Evolutionary conservation across 768 basidiomycete species (phyloP), one percentile per base, ranked within the genome.

Genomic region (Suillus placidus): DNA sequence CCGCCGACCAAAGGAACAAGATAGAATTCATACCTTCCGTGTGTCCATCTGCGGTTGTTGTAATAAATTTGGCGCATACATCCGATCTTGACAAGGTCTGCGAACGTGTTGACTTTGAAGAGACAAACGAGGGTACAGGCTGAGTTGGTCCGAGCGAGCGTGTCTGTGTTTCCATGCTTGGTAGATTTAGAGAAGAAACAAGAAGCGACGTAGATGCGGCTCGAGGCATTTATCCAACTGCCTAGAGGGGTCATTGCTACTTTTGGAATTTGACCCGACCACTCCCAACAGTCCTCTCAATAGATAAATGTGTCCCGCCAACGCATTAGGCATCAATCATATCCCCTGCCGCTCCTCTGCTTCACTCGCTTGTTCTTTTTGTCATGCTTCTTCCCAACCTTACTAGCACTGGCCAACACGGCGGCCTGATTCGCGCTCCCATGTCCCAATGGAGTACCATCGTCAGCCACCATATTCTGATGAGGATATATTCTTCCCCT

Each of bases 341-440:
- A 99, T 30, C 97, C 97, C 72, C 87, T 91, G 16, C 97, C 97
- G 73, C 94, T 95, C 67, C 97, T 82, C 77, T 96, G 92, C 80
- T 99, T 99, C 57, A 85, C 86, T 57, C 89, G 80, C 73, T 91
- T 90, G 78, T 83, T 79, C 74, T 89, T 91, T 79, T 94, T 97
- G 81, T 94, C 92, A 69, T 88, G 88, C 74, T 93, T 95, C 81
- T 96, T 97, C 18, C 85, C 86, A 1, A 70, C 76, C 66, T 74
- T 71, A 62, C 80, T 72, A 68, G 67, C 69, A 55, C 70, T 82
- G 62, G 79, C 80, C 45, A 85, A 63, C 16, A 87, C 75, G 4
- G 80, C 73, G 40, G 80, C 81, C 14, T 82, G 74, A 63, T 80
- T 80, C 6, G 81, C 81, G 60, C 80, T 78, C 56, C 77, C 76